Percentiles rank a stretch among this genome's conserved stretches.
These are phyloP conservation scores for Hypholoma fasciculare DNA, from an alignment of 768 basidiomycete genomes.

Conservation along the genomic window DNA sequence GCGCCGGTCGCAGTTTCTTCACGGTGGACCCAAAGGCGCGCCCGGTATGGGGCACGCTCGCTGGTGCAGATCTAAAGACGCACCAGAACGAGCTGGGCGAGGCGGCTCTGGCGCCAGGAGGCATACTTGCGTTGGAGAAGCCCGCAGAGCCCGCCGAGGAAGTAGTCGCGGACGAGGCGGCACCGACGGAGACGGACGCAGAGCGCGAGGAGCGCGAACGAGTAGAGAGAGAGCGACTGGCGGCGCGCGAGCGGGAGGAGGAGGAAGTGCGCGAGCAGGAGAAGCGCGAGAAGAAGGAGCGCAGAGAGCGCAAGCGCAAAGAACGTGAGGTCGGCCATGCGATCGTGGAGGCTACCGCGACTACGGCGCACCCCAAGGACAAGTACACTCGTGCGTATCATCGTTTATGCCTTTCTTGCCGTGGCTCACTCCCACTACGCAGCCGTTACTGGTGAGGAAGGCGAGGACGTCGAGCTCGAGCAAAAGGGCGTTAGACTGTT, in stretches of 20 bases:
- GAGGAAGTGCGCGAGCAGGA: not conserved
- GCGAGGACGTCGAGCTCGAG: constrained; percentile 55
- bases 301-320: not conserved
- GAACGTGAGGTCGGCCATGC: constrained; percentile 1
- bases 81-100: too few species aligned
- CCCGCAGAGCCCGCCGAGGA: too few species aligned
- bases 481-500: constrained; percentile 64
- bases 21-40: not conserved
- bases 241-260: not conserved
- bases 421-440: not conserved
- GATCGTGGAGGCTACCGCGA: constrained; percentile 11
- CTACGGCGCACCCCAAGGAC: constrained; percentile 13
- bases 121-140: too few species aligned
- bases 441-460: constrained; percentile 67
- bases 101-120: too few species aligned
- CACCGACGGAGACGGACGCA: not conserved
- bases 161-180: not conserved
- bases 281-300: not conserved
- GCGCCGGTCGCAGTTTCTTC: not conserved
- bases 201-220: not conserved
- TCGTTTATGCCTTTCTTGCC: constrained; percentile 5
- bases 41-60: not conserved
- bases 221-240: not conserved
- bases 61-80: not conserved
- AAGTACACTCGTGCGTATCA: constrained; percentile 31